A percentile compares a stretch with the other conserved stretches of the same genome.
Evolutionary conservation across 2,329 filamentous ascomycete species (phyloP).

Genomic region (Karstenula rhodostoma): DNA sequence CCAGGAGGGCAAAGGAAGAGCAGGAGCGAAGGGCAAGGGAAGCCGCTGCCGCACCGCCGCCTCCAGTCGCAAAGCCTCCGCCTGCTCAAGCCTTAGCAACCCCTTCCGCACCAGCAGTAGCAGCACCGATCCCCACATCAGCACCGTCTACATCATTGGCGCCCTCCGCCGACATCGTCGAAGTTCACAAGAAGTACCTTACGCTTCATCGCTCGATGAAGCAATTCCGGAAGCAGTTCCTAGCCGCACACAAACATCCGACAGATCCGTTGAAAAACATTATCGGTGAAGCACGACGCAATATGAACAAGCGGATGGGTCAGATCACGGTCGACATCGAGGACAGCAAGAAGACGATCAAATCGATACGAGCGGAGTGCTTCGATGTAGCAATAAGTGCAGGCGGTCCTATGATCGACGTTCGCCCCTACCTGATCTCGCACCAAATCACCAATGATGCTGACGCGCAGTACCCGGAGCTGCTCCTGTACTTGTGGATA

Average conservation of each 20-base stretch:
- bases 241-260: conserved; percentile 32
- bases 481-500: conserved; percentile 74
- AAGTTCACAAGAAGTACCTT: conserved; percentile 45
- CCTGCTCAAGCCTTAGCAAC: conserved; percentile 21
- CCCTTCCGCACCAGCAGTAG: conserved; percentile 15
- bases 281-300: conserved; percentile 44
- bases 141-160: conserved; percentile 16
- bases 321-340: conserved; percentile 43
- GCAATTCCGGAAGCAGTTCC: conserved; percentile 43
- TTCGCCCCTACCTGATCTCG: conserved; percentile 47
- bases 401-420: conserved; percentile 43
- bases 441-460: conserved; percentile 39
- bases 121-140: conserved; percentile 17
- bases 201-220: conserved; percentile 48
- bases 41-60: conserved; percentile 35
- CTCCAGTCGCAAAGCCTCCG: conserved; percentile 26
- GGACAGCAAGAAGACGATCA: conserved; percentile 38
- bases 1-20: conserved; percentile 39
- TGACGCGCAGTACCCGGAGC: conserved; percentile 54
- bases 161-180: conserved; percentile 32
- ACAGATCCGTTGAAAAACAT: conserved; percentile 36
- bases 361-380: conserved; percentile 38
- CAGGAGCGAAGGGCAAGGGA: conserved; percentile 41
- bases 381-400: conserved; percentile 35
- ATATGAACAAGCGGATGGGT: conserved; percentile 41